These are phyloP conservation scores for Thielaviopsis euricoi DNA, from an alignment of 2,329 filamentous ascomycete genomes.

Conservation along the genomic window DNA sequence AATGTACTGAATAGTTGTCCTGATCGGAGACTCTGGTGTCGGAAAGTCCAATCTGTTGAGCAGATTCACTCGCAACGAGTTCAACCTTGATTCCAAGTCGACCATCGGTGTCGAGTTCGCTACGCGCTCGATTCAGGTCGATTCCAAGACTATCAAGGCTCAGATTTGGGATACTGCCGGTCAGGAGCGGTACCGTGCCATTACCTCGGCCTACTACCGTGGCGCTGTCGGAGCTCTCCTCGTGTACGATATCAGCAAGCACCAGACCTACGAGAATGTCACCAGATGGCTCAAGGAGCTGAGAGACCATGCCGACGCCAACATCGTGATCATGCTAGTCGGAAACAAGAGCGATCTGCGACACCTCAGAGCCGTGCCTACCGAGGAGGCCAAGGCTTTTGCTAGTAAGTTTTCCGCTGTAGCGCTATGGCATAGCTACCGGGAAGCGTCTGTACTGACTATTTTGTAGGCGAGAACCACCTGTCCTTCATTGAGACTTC, in stretches of 20 bases:
- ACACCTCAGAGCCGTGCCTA: slow-evolving; percentile 89
- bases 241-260: slow-evolving; percentile 99
- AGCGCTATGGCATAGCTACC: slow-evolving; percentile 8
- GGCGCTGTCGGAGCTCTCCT: slow-evolving; percentile 93
- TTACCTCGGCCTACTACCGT: slow-evolving; percentile 97
- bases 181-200: slow-evolving; percentile 96
- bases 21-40: slow-evolving; percentile 98
- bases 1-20: slow-evolving; percentile 50
- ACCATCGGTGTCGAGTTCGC: slow-evolving; percentile 99
- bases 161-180: slow-evolving; percentile 99
- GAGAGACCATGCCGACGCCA: slow-evolving; percentile 91
- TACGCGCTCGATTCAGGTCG: slow-evolving; percentile 94
- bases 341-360: slow-evolving; percentile 99
- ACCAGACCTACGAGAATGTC: slow-evolving; percentile 98
- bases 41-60: slow-evolving; percentile 99
- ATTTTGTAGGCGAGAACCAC: slow-evolving; percentile 73
- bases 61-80: slow-evolving; percentile 98
- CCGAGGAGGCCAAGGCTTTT: slow-evolving; percentile 95
- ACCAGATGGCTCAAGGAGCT: slow-evolving; percentile 98
- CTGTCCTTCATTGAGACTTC: slow-evolving; percentile 99
- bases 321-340: slow-evolving; percentile 99
- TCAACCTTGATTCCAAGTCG: slow-evolving; percentile 99
- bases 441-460: slow-evolving; percentile 13
- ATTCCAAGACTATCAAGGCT: slow-evolving; percentile 99
- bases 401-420: slow-evolving; percentile 47